phyloP scores from a whole-genome alignment of 768 basidiomycete species.

The Rhizopogon rudus region DNA sequence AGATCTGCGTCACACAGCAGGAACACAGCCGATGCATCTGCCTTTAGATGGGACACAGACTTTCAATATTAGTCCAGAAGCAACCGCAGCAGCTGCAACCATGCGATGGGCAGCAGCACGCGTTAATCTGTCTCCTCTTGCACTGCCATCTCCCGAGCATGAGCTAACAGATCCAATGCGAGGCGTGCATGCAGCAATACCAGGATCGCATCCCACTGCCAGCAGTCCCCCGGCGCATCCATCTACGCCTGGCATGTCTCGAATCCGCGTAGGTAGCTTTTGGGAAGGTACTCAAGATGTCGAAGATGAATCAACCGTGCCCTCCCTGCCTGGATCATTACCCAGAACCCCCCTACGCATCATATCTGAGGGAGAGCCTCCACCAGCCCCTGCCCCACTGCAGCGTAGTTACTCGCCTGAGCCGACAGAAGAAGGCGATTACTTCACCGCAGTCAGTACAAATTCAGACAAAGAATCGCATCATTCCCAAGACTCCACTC shows the following conservation, averaged over 20 bases:
- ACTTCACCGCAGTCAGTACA: constrained; percentile 23
- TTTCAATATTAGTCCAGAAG: constrained; percentile 39
- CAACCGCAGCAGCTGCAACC: constrained; percentile 69
- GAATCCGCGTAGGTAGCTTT: constrained; percentile 60
- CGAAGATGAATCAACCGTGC: constrained; percentile 20
- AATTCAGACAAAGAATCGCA: constrained; percentile 16
- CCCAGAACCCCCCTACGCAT: constrained; percentile 17
- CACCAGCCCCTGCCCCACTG: constrained; percentile 14
- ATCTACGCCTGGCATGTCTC: constrained; percentile 41
- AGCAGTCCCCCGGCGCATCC: constrained; percentile 31
- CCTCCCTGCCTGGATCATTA: constrained; percentile 20
- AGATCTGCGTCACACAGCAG: constrained; percentile 32
- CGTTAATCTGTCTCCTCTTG: constrained; percentile 80
- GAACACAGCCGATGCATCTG: constrained; percentile 20
- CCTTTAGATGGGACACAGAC: constrained; percentile 24
- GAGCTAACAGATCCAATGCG: constrained; percentile 91
- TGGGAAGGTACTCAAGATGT: constrained; percentile 77
- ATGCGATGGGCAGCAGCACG: constrained; percentile 84
- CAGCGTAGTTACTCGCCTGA: constrained; percentile 20
- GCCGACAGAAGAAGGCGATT: constrained; percentile 21
- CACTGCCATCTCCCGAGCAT: constrained; percentile 86
- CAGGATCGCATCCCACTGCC: constrained; percentile 47
- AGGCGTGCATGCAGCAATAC: constrained; percentile 60
- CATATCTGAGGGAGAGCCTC: constrained; percentile 4
- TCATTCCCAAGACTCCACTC: constrained; percentile 11